A percentile compares a stretch with the other conserved stretches of the same genome.
Conservation (phyloP, 106 monocot genomes). For the Acanthochlamys bracteata region DNA sequence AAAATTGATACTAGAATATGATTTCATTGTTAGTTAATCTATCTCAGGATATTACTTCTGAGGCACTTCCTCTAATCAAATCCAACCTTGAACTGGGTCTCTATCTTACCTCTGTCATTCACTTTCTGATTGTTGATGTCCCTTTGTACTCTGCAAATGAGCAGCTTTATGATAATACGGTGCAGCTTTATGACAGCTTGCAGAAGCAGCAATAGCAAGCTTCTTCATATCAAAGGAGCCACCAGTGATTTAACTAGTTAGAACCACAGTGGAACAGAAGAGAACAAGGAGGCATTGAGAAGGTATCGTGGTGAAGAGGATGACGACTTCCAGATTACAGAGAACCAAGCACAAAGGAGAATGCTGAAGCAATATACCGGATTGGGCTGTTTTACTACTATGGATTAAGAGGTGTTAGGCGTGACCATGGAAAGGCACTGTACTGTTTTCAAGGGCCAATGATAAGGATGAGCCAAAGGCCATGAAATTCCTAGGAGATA, state of each 20-base stretch:
- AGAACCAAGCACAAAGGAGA: conserved; percentile 81
- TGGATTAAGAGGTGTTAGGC: conserved; percentile 69
- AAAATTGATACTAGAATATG: too few relatives aligned
- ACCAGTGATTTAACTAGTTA: conserved; percentile 61
- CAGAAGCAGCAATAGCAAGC: conserved; percentile 85
- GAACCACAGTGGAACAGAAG: conserved; percentile 78
- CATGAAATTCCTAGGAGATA: conserved; percentile 90
- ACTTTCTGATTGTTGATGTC: neutral
- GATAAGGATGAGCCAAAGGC: conserved; percentile 74
- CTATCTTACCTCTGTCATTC: neutral
- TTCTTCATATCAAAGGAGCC: conserved; percentile 82
- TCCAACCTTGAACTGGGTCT: neutral
- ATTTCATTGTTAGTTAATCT: too few relatives aligned
- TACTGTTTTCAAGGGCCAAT: conserved; percentile 70
- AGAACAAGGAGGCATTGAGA: conserved; percentile 71
- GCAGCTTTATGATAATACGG: conserved; percentile 84
- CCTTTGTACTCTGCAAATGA: neutral
- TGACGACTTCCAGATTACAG: conserved; percentile 86
- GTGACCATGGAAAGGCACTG: conserved; percentile 59
- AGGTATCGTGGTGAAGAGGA: conserved; percentile 85
- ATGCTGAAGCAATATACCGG: conserved; percentile 55
- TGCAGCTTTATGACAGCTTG: conserved; percentile 68
- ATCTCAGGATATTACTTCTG: too few relatives aligned
- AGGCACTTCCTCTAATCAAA: too few relatives aligned
- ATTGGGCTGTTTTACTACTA: conserved; percentile 84